phyloP scores from a whole-genome alignment of 805 yeast species.

The Sugiyamaella valdiviana region DNA sequence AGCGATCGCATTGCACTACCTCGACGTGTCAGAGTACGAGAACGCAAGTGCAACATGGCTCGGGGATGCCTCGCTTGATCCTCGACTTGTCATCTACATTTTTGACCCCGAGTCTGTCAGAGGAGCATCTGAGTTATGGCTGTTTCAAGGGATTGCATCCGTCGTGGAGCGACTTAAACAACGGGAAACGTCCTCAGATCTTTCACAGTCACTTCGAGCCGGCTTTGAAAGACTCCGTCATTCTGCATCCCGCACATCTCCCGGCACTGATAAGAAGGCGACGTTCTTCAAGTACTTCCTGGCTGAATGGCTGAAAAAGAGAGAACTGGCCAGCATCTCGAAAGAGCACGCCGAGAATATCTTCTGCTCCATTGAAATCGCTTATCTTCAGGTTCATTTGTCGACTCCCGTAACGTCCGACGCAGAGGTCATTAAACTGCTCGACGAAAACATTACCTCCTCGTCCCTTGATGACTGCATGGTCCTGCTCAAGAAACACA shows the following conservation, averaged over 20 bases:
- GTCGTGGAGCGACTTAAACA: not conserved
- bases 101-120: slow-evolving; percentile 21
- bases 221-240: not conserved
- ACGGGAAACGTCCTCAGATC: not conserved
- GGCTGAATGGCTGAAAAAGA: slow-evolving; percentile 27
- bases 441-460: slow-evolving; percentile 24
- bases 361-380: slow-evolving; percentile 28
- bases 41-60: slow-evolving; percentile 33
- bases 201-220: not conserved
- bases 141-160: slow-evolving; percentile 3
- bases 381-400: slow-evolving; percentile 24
- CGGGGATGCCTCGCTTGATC: slow-evolving; percentile 32
- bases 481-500: slow-evolving; percentile 19
- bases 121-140: slow-evolving; percentile 22
- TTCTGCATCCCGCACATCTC: not conserved
- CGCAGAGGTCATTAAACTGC: slow-evolving; percentile 20
- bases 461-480: slow-evolving; percentile 23
- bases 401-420: not conserved
- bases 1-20: slow-evolving; percentile 31
- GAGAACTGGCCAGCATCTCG: slow-evolving; percentile 26
- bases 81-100: slow-evolving; percentile 29
- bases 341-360: slow-evolving; percentile 22
- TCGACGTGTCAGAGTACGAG: slow-evolving; percentile 21
- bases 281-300: slow-evolving; percentile 12
- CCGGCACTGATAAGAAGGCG: not conserved